Percentiles rank a stretch among this genome's conserved stretches.
phyloP scores from a whole-genome alignment of 1,284 basidiomycete genomes.

The Moesziomyces sp. region DNA sequence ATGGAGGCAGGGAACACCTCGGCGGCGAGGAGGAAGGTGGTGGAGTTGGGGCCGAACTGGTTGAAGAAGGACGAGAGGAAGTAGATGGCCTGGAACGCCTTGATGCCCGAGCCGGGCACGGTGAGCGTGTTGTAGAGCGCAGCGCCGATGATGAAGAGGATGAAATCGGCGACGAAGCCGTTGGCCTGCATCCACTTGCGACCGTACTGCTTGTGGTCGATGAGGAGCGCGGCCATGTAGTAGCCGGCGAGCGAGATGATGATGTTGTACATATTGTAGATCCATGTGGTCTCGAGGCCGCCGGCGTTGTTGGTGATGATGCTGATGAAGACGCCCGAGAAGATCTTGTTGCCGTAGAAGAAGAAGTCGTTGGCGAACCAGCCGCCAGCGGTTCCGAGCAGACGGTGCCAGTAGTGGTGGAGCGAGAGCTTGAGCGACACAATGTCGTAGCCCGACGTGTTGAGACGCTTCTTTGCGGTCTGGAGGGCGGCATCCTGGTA shows the following conservation, averaged over 20 bases:
- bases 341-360: conserved; percentile 70
- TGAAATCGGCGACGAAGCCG: conserved; percentile 71
- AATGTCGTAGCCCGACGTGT: conserved; percentile 71
- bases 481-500: conserved; percentile 68
- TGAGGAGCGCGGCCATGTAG: conserved; percentile 72
- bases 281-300: conserved; percentile 70
- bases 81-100: conserved; percentile 71
- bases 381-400: conserved; percentile 70
- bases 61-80: conserved; percentile 72
- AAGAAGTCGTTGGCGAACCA: conserved; percentile 73
- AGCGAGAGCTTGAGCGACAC: conserved; percentile 71
- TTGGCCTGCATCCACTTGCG: conserved; percentile 71
- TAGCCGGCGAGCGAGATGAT: conserved; percentile 71
- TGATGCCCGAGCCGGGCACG: conserved; percentile 62
- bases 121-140: conserved; percentile 68
- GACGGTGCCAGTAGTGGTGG: conserved; percentile 71
- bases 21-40: conserved; percentile 68
- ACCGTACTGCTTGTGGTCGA: conserved; percentile 72
- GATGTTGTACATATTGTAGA: conserved; percentile 71
- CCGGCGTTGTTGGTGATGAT: conserved; percentile 69
- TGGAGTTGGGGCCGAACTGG: conserved; percentile 72
- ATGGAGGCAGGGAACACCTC: conserved; percentile 68
- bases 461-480: conserved; percentile 70
- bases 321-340: conserved; percentile 63
- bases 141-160: conserved; percentile 70